Evolutionary conservation across 148 eudicot genomes (phyloP).

Genomic region (Chenopodium quinoa): DNA sequence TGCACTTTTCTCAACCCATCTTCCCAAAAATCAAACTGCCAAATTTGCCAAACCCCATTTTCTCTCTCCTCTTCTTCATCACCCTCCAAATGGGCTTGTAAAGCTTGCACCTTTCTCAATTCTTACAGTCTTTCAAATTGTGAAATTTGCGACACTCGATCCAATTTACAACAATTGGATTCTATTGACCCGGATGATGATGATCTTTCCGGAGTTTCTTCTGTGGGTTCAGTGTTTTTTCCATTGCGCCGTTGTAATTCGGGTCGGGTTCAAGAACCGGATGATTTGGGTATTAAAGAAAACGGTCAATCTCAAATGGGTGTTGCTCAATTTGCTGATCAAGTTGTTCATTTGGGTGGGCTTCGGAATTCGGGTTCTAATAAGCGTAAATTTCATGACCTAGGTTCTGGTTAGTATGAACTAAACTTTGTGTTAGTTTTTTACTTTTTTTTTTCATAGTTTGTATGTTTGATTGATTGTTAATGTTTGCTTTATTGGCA

Average conservation of each 20-base stretch:
- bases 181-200: conserved; percentile 27
- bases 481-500: too few species aligned
- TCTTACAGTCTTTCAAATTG: conserved; percentile 39
- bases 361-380: conserved; percentile 17
- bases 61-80: conserved; percentile 32
- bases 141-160: conserved; percentile 59
- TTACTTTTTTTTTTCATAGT: too few species aligned
- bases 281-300: conserved; percentile 22
- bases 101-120: conserved; percentile 81
- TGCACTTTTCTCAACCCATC: conserved; percentile 85
- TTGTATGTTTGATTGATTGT: too few species aligned
- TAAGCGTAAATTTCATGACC: conserved; percentile 27
- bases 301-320: conserved; percentile 18
- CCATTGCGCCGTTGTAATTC: conserved; percentile 47
- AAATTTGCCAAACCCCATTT: conserved; percentile 54
- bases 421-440: background rate
- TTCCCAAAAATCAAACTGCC: conserved; percentile 48
- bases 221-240: conserved; percentile 67
- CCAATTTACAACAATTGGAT: conserved; percentile 29
- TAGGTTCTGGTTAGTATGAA: conserved; percentile 34
- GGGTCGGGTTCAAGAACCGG: background rate
- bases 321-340: conserved; percentile 18
- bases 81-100: conserved; percentile 66
- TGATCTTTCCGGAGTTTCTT: conserved; percentile 32
- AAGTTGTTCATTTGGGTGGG: conserved; percentile 19